Conservation (phyloP, 1,139 yeast species). For the Pichia sp. region DNA sequence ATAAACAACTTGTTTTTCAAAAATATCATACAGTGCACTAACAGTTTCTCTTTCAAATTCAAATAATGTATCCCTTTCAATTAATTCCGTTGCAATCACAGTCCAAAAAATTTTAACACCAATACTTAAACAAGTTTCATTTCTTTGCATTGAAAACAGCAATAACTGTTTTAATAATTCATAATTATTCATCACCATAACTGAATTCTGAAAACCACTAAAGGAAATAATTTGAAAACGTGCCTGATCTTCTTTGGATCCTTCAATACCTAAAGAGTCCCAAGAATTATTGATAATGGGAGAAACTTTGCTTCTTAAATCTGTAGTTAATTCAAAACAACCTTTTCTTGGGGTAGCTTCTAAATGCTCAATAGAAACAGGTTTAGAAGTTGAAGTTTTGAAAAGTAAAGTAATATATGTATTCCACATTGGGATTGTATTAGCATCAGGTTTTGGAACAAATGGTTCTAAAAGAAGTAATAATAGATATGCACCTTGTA, state of each 20-base stretch:
- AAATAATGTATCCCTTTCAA: slow-evolving; percentile 42
- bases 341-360: slow-evolving; percentile 72
- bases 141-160: slow-evolving; percentile 64
- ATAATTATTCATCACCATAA: slow-evolving; percentile 46
- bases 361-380: slow-evolving; percentile 57
- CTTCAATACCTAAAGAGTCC: slow-evolving; percentile 70
- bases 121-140: slow-evolving; percentile 53
- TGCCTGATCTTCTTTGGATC: slow-evolving; percentile 50
- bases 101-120: slow-evolving; percentile 72
- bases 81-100: slow-evolving; percentile 60
- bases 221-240: slow-evolving; percentile 59
- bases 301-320: slow-evolving; percentile 58
- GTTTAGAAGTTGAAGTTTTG: slow-evolving; percentile 46
- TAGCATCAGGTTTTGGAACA: slow-evolving; percentile 45
- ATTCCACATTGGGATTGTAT: slow-evolving; percentile 61
- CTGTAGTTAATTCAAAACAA: slow-evolving; percentile 57
- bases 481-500: slow-evolving; percentile 12
- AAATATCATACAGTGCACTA: slow-evolving; percentile 59
- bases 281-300: slow-evolving; percentile 54
- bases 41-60: slow-evolving; percentile 62
- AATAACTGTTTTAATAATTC: slow-evolving; percentile 61
- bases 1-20: slow-evolving; percentile 45
- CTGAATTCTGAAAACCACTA: slow-evolving; percentile 70
- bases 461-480: slow-evolving; percentile 40
- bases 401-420: slow-evolving; percentile 55